Evolutionary conservation across 352 stramenopile genomes (phyloP).

Genomic region (Phytophthora quininea): DNA sequence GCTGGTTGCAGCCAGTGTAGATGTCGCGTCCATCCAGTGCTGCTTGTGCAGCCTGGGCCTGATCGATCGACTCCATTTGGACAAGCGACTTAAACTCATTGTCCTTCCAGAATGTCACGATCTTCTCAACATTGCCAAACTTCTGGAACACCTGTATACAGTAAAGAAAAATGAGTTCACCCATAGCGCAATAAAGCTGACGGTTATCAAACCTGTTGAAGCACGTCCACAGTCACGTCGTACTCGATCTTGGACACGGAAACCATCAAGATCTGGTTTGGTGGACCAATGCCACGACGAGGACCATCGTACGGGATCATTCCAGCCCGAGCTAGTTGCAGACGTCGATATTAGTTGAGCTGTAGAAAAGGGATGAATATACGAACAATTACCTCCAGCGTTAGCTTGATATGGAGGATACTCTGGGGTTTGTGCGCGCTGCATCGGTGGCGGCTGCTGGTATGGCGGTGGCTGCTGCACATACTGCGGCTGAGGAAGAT

Average conservation of each 20-base stretch:
- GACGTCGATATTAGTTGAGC: background rate
- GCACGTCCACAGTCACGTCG: slow-evolving; percentile 78
- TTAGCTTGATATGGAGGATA: slow-evolving; percentile 15
- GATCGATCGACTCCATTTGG: slow-evolving; percentile 77
- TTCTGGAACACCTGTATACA: slow-evolving; percentile 70
- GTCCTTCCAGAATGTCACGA: slow-evolving; percentile 86
- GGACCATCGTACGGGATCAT: slow-evolving; percentile 26
- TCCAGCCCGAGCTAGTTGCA: slow-evolving; percentile 8
- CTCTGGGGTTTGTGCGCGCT: slow-evolving; percentile 28
- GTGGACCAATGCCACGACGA: slow-evolving; percentile 42
- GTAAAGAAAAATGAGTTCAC: slow-evolving; percentile 4
- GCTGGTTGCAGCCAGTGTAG: slow-evolving; percentile 86
- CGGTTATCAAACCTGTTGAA: slow-evolving; percentile 57
- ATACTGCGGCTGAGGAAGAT: slow-evolving; percentile 23
- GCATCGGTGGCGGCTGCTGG: slow-evolving; percentile 30
- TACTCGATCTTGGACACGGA: slow-evolving; percentile 85
- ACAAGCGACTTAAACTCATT: slow-evolving; percentile 84
- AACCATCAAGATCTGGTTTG: slow-evolving; percentile 82
- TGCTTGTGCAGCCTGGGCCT: slow-evolving; percentile 70
- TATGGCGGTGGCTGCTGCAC: slow-evolving; percentile 24
- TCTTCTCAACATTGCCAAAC: slow-evolving; percentile 84
- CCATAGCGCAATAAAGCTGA: no score
- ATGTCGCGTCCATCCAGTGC: slow-evolving; percentile 84
- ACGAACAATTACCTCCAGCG: slow-evolving; percentile 15
- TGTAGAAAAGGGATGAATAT: no score